Base-by-base conservation (phyloP, 192 early-diverging fungal genomes). In the Jimgerdemannia flammicorona region DNA sequence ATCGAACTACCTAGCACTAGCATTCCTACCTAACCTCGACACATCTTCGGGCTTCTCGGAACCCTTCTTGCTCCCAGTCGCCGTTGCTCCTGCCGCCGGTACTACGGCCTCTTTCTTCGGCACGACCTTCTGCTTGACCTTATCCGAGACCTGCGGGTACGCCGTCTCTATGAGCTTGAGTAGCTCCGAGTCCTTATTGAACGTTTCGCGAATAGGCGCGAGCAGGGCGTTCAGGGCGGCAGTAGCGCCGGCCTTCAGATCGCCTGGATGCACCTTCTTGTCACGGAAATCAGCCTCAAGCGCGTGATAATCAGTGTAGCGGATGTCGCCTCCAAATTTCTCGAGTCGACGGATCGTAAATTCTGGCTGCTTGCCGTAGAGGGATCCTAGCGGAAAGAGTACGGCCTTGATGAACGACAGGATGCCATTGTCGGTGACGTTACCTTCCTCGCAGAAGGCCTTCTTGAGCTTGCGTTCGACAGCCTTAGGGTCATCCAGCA, bases 371-470 rank as follows among this genome's bases (percentile, higher is more conserved):
- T 81, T 74, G 17, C 74, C 82, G 71, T 89, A 86, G 74, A 96
- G 90, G n/a, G 87, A 87, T 70, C 89, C 87, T 69, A 94, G 81
- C 39, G 98, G 97, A 86, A 99, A 95, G 66, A 96, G 88, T 71
- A 99, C 98, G 19, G 83, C 81, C 79, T 95, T 94, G 78, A 95
- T 84, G 83, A 99, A 99, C 44, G 92, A 82, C 76, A 99, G 83
- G 63, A 98, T 85, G 44, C 97, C 97, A 85, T 99, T 99, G 72
- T 95, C 90, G 14, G 87, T 84, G 49, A 98, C 85, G 76, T 96
- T 98, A 64, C 96, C 96, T 83, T 95, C 94, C 82, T 98, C 97
- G 83, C 98, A 99, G 84, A 97, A 98, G 64, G 98, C 95, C 85
- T 95, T 95, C 77, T 90, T 91, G 78, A 99, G 79, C 88, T 99